Base-by-base conservation (phyloP, 2,329 filamentous ascomycete genomes). In the Xylariaceae sp. region DNA sequence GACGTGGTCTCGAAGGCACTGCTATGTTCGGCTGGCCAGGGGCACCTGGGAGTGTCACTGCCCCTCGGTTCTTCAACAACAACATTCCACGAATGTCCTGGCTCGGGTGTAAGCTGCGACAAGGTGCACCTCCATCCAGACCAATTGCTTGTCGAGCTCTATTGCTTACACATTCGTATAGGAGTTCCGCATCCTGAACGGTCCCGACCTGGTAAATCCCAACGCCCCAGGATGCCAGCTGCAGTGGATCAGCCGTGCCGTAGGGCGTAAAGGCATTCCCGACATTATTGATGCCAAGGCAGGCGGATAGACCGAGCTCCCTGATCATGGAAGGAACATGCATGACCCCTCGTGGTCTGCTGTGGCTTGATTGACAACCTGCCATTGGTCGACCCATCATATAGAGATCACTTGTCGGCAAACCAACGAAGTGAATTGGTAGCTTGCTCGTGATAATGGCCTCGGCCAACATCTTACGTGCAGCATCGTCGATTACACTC, bases 201-300 rank as follows among this genome's bases (percentile, higher is more conserved):
- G 84, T 87, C 0, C 86, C 87, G 1, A 83, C 81, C 61, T 89
- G 86, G 67, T 90, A 90, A 2, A 90, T 68, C 0, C 85, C 86
- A 0, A 89, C 83, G 1, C 83, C 83, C 55, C 86, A 73, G 64
- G 80, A 83, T 17, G 86, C 86, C 49, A 89, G 73, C 47, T 77
- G 76, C 53, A 90, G 69, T 1, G 87, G 87, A 73, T 90, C 88
- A 45, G 81, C 85, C 15, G 77, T 83, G 0, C 87, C 88, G 67
- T 86, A 83, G 0, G 88, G 88, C 5, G 88, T 90, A 66, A 90
- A 90, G 0, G 87, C 86, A 68, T 90, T 90, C 15, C 87, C 87
- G 11, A 90, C 82, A 66, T 90, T 90, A 67, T 90, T 90, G 44
- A 88, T 78, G 1, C 84, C 82, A 4, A 90, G 78, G 11, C 83